Base-by-base conservation (phyloP, 495 filamentous ascomycete species). In the Xylaria longipes region DNA sequence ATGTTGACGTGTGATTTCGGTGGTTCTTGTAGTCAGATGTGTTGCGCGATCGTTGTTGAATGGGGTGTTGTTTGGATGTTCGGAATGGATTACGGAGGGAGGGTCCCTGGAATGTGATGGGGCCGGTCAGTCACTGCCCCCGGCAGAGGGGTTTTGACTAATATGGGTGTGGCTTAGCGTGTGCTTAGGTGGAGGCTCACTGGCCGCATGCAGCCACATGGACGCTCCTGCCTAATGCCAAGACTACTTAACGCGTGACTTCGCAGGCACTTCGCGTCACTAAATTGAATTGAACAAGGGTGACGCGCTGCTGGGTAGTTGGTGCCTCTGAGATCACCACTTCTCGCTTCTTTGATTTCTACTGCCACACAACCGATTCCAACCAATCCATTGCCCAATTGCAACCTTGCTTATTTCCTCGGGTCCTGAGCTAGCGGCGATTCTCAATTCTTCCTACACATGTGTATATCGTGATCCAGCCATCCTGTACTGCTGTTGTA, bases 231-330 rank as follows among this genome's bases (percentile, higher is more conserved):
- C 63, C 39, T 54, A 22, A n/a, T 65, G 22, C 54, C 72, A 65
- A 66, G 31, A 72, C 39, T 58, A 74, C 64, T 79, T 77, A 76
- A 77, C 77, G 77, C 78, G 78, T 80, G 78, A 80, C 73, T 72
- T 41, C 78, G 78, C 71, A 73, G 58, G 70, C 46, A 60, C 41
- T 73, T 80, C 78, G 78, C 78, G 78, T 79, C 71, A 69, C 64
- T 63, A 46, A 57, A 35, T 65, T 46, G 62, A 46, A 25, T 62
- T 33, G 52, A 72, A 43, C 70, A 64, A 69, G 73, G 61, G 27
- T 72, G 50, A 76, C 78, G 77, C 77, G 76, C 68, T 73, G 71
- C 7, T 39, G 29, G 57, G 9, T 35, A 31, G 48, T 50, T 25
- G 8, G 29, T 62, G 60, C 46, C 65, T 68, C 60, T 76, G 75